phyloP scores from a whole-genome alignment of 805 yeast species.

The Hanseniaspora meyeri region DNA sequence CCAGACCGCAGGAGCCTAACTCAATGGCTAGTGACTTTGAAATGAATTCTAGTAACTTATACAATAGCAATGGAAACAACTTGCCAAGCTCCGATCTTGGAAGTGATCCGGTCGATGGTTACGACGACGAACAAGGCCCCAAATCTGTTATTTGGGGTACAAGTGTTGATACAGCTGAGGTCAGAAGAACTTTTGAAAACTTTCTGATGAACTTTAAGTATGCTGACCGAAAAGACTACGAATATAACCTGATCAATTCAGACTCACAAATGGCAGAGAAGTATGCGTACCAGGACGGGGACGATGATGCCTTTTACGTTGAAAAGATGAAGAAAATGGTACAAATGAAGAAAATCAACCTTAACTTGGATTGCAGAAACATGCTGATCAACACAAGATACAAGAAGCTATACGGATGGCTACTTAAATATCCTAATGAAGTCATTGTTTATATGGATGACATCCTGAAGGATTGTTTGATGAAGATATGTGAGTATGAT shows the following conservation, averaged over 20 bases:
- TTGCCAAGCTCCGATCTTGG: constrained; percentile 19
- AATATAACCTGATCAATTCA: constrained; percentile 26
- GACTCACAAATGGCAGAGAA: constrained; percentile 30
- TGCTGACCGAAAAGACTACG: constrained; percentile 50
- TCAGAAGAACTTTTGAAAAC: constrained; percentile 64
- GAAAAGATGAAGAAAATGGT: constrained; percentile 63
- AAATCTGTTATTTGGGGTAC: constrained; percentile 97
- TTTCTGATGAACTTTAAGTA: constrained; percentile 74
- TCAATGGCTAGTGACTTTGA: constrained; percentile 15
- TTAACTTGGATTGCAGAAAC: constrained; percentile 75
- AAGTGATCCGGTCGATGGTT: background rate
- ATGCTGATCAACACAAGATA: constrained; percentile 65
- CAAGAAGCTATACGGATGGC: constrained; percentile 67
- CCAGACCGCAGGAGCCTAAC: constrained; percentile 15
- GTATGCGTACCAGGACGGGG: constrained; percentile 24
- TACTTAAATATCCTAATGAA: constrained; percentile 90
- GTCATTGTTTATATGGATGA: constrained; percentile 97
- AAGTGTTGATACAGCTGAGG: constrained; percentile 82
- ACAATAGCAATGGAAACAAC: constrained; percentile 10
- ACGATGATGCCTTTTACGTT: constrained; percentile 63
- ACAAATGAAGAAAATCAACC: constrained; percentile 63
- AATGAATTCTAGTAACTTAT: constrained; percentile 6
- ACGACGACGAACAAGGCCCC: constrained; percentile 38
- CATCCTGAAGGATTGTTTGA: constrained; percentile 78
- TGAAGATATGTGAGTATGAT: constrained; percentile 52